Evolutionary conservation across 1,139 yeast genomes (phyloP), one percentile per base, ranked within the genome.

Genomic region (Suhomyces panamericanus): DNA sequence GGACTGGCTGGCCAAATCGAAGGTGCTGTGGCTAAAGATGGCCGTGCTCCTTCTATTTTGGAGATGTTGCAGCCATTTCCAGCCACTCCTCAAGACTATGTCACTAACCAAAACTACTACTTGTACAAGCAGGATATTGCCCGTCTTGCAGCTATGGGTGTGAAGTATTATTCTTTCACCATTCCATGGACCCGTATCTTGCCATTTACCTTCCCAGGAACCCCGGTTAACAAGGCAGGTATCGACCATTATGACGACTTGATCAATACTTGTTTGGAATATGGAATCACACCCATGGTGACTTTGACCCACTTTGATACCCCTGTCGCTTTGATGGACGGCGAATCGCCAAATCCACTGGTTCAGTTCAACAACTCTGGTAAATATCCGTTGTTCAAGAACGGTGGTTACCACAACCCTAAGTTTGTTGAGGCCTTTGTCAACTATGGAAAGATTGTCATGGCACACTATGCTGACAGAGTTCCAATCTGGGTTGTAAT

Each of bases 251-350:
- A 68, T 47, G 59, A 65, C 35, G 70, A 68, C 43, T 52, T 64
- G 34, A 56, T 68, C 26, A 60, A 67, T 48, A 60, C 63, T 40
- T 56, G 67, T 35, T 37, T 58, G 20, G 55, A 53, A 16, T 55
- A 60, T 35, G 70, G 67, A 1, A 56, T 68, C 26, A 55, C 55
- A 16, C 73, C 73, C 3, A 56, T 67, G 26, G 63, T 62, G 12
- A 68, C 73, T 1, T 55, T 68, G 41, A 64, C 62, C 42, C 70
- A 68, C 50, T 68, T 63, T 56, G 73, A 68, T 49, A 44, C 64
- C 2, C 73, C 73, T 1, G 56, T 34, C 15, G 26, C 33, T 3
- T 26, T 44, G 32, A 26, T 44, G 8, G 37, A 32, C 20, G 33
- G 29, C 1, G 34, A 37, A 17, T 24, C 20, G 11, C 33, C 44